A percentile compares a stretch with the other conserved stretches of the same genome.
These are phyloP conservation scores for Fusarium secorum DNA, from an alignment of 2,329 filamentous ascomycete genomes.

Conservation along the genomic window DNA sequence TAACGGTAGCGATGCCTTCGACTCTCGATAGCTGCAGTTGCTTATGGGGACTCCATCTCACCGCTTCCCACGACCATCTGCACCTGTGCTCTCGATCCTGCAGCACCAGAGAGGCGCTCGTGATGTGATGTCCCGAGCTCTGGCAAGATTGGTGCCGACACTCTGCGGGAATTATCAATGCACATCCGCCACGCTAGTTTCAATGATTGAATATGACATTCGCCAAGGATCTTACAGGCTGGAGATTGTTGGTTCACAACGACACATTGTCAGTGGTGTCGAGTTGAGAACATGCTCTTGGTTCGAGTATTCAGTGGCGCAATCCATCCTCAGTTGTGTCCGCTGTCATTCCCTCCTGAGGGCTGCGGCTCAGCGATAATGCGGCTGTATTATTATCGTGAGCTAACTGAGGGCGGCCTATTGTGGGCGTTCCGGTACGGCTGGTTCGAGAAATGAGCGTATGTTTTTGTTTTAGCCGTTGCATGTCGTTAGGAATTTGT, in stretches of 20 bases:
- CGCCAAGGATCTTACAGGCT: neutral
- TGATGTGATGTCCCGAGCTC: constrained; percentile 14
- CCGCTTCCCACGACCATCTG: constrained; percentile 20
- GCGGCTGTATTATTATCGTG: neutral
- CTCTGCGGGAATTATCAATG: constrained; percentile 17
- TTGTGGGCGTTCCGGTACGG: constrained; percentile 3
- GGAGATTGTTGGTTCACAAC: neutral
- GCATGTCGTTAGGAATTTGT: constrained; percentile 1
- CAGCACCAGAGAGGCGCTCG: neutral
- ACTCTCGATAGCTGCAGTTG: neutral
- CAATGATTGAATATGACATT: constrained; percentile 7
- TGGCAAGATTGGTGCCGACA: neutral
- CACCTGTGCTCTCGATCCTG: constrained; percentile 10
- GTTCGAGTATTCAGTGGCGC: neutral
- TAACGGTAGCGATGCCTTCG: constrained; percentile 14
- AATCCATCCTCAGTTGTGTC: neutral
- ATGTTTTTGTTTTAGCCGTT: constrained; percentile 1
- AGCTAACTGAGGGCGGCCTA: constrained; percentile 9
- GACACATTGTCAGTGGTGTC: neutral
- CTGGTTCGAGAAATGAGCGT: constrained; percentile 2
- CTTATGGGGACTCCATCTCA: constrained; percentile 7
- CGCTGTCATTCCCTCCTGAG: neutral
- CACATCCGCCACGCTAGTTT: constrained; percentile 12
- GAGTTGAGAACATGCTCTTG: neutral
- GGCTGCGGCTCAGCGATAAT: constrained; percentile 1